Evolutionary conservation across 2,329 filamentous ascomycete species (phyloP).

Genomic region (Calonectria fujianensis): DNA sequence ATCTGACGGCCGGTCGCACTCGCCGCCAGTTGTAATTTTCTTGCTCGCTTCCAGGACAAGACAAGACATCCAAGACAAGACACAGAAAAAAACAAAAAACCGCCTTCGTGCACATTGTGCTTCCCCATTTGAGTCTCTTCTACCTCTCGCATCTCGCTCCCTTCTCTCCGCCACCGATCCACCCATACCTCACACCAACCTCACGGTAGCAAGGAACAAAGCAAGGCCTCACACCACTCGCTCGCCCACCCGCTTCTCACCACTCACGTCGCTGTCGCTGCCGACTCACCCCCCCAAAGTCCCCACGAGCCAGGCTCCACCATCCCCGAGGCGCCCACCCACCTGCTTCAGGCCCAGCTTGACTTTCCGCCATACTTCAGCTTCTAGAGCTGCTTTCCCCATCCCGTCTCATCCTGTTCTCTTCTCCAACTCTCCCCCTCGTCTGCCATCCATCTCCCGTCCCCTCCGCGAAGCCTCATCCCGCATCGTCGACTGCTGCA

Average conservation of each 20-base stretch:
- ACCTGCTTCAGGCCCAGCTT: slow-evolving; percentile 22
- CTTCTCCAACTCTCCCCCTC: slow-evolving; percentile 1
- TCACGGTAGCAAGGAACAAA: slow-evolving; percentile 34
- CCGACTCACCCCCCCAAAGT: neutral
- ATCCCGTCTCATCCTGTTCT: slow-evolving; percentile 1
- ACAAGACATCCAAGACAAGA: slow-evolving; percentile 1
- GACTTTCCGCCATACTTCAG: slow-evolving; percentile 19
- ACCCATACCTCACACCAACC: slow-evolving; percentile 34
- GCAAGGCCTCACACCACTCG: slow-evolving; percentile 27
- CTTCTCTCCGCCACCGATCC: slow-evolving; percentile 40
- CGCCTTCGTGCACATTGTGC: neutral
- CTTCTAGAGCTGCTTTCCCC: slow-evolving; percentile 23
- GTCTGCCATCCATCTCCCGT: neutral
- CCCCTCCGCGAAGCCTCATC: neutral
- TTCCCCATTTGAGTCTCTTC: slow-evolving; percentile 1
- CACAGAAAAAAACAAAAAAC: neutral
- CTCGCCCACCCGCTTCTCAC: slow-evolving; percentile 15
- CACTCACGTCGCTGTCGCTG: slow-evolving; percentile 24
- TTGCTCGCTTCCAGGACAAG: slow-evolving; percentile 1
- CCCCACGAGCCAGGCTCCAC: slow-evolving; percentile 32
- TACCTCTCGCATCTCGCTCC: slow-evolving; percentile 4
- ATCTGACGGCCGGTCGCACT: slow-evolving; percentile 1
- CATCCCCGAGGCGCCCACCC: slow-evolving; percentile 22
- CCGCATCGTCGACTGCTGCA: neutral
- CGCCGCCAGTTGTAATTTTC: slow-evolving; percentile 16